phyloP scores from a whole-genome alignment of 2,329 filamentous ascomycete genomes.

The Raffaelea deltoideospora region DNA sequence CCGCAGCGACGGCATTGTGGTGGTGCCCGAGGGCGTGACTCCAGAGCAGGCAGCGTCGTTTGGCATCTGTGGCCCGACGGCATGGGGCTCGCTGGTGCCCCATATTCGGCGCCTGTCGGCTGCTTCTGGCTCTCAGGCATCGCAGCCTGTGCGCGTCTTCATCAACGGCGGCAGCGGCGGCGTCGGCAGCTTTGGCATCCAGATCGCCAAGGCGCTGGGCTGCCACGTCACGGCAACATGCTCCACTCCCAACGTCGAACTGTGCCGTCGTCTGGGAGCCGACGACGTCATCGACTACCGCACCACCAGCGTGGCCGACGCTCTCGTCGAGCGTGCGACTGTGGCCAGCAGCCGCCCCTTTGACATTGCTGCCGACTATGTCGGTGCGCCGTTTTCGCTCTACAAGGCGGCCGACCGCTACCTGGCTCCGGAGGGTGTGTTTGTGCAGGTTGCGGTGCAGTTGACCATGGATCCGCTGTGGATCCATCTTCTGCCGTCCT shows the following conservation, averaged over 20 bases:
- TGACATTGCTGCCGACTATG: constrained; percentile 15
- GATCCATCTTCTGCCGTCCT: constrained; percentile 7
- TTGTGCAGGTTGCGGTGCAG: constrained; percentile 10
- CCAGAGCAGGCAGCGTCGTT: constrained; percentile 12
- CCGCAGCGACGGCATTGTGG: neutral
- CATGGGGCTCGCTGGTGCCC: constrained; percentile 11
- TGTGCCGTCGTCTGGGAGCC: constrained; percentile 19
- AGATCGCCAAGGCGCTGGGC: constrained; percentile 20
- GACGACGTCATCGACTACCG: constrained; percentile 22
- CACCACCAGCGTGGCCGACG: constrained; percentile 5
- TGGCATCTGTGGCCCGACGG: constrained; percentile 12
- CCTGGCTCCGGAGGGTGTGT: constrained; percentile 9
- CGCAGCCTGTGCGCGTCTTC: constrained; percentile 10
- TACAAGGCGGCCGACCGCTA: constrained; percentile 10
- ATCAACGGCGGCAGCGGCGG: constrained; percentile 22
- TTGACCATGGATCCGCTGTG: neutral
- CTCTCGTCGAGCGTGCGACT: constrained; percentile 3
- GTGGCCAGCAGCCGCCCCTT: constrained; percentile 6
- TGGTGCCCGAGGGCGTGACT: constrained; percentile 6
- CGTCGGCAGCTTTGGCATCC: constrained; percentile 20
- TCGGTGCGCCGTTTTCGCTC: constrained; percentile 9
- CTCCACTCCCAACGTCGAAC: constrained; percentile 18
- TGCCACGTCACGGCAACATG: constrained; percentile 20
- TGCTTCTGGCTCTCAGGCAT: no score
- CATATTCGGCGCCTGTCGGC: constrained; percentile 1